Base-by-base conservation (phyloP, 2,329 filamentous ascomycete species). In the Xylariaceae sp. region DNA sequence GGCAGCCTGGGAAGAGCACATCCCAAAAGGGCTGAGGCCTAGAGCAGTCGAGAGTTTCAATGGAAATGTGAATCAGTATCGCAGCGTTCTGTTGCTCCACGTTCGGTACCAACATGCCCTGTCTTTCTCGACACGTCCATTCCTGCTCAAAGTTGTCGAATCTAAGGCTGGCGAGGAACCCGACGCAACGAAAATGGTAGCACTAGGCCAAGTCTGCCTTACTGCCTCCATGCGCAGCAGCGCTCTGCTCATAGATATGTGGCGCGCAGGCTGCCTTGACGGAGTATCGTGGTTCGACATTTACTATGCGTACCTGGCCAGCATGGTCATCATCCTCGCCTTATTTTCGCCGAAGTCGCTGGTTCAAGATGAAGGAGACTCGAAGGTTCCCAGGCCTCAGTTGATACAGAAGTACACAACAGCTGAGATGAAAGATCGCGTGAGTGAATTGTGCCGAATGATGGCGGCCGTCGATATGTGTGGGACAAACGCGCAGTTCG, bases 61-160 rank as follows among this genome's bases (percentile, higher is more conserved):
- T 12, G 40, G 44, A n/a, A 63, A 56, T 18, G 45, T 48, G 7
- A 57, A 59, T 7, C 63, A 61, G 44, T 63, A 61, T 54, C 65
- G 68, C 6, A 62, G 62, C 42, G 52, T 66, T 18, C 52, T 58
- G 20, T 9, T 69, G 43, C 62, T 71, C n/a, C 64, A 69, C 43
- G 21, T 70, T 18, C 67, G 64, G 46, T 68, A 69, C 49, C 64
- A 70, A 20, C 65, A 69, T 43, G 53, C 59, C 0, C 53, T 71
- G 3, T 60, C 54, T 18, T 65, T 70, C 43, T 55, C 71, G 18
- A 65, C 64, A 6, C 65, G 68, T 1, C 69, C 68, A 4, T 71
- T 71, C 54, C 56, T 70, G 18, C 58, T 67, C 16, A 50, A 61
- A 32, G 57, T 57, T 12, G 60, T 67, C 4, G 54, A 63, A 23